phyloP scores from a whole-genome alignment of 1,284 basidiomycete genomes.

The Trichosporon asahii region DNA sequence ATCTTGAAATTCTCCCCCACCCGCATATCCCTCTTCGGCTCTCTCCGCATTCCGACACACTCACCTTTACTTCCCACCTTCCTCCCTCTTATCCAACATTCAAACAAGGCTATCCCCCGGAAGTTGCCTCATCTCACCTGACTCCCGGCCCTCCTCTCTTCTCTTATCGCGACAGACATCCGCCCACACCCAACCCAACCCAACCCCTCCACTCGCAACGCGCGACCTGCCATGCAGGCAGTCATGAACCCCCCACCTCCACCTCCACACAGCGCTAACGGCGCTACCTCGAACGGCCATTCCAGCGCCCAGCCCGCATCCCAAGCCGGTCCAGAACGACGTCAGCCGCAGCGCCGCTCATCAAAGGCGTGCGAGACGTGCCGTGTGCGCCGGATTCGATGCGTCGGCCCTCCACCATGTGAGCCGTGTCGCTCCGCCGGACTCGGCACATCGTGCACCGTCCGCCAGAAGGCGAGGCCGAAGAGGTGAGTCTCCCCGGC shows the following conservation, averaged over 20 bases:
- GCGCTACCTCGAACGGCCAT: not conserved
- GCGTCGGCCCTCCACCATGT: slow-evolving; percentile 27
- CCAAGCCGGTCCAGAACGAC: not conserved
- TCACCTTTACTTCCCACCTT: not conserved
- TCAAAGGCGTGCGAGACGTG: slow-evolving; percentile 32
- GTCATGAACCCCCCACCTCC: not conserved
- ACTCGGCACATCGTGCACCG: slow-evolving; percentile 18
- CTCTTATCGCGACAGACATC: not conserved
- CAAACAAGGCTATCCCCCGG: not conserved
- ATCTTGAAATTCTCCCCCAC: not conserved
- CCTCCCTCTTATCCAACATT: not conserved
- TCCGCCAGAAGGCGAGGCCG: slow-evolving; percentile 28
- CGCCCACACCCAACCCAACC: not conserved
- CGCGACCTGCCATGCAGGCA: not conserved
- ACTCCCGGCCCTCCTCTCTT: not conserved
- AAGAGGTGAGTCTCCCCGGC: slow-evolving; percentile 22
- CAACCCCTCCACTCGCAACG: not conserved
- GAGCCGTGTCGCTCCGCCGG: slow-evolving; percentile 22
- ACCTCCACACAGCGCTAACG: not conserved
- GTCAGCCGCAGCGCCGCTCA: slow-evolving; percentile 9
- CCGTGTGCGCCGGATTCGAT: slow-evolving; percentile 22
- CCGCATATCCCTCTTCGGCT: not conserved
- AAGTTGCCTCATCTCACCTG: not conserved
- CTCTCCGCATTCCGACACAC: not conserved
- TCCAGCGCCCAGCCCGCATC: not conserved